Conservation (phyloP, 306 rosid genomes). For the Castanospermum australe region DNA sequence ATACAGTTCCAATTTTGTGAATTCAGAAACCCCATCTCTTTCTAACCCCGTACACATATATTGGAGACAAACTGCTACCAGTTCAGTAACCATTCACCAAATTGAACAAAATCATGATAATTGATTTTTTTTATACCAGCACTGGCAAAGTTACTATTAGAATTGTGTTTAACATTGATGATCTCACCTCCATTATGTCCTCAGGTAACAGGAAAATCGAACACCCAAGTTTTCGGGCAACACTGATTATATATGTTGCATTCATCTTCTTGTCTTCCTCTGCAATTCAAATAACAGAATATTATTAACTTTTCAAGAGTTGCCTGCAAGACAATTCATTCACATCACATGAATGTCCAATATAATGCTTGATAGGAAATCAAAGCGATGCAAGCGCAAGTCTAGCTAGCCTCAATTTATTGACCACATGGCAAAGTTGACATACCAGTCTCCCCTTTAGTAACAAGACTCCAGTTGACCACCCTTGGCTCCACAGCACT, state of each 20-base stretch:
- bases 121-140: not conserved
- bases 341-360: slow-evolving; percentile 16
- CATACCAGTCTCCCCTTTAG: slow-evolving; percentile 93
- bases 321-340: not conserved
- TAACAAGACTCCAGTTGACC: slow-evolving; percentile 96
- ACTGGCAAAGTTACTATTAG: not conserved
- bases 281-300: slow-evolving; percentile 41
- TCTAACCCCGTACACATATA: not conserved
- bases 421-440: slow-evolving; percentile 11
- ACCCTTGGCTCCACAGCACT: slow-evolving; percentile 96
- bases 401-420: slow-evolving; percentile 2
- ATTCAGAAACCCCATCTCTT: not conserved
- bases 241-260: slow-evolving; percentile 96
- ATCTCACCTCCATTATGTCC: slow-evolving; percentile 84
- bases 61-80: not conserved
- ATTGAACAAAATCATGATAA: not conserved
- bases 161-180: not conserved
- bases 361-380: not conserved
- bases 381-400: slow-evolving; percentile 15
- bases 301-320: slow-evolving; percentile 12
- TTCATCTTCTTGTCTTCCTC: slow-evolving; percentile 97
- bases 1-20: not conserved
- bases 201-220: slow-evolving; percentile 97
- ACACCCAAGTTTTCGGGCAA: slow-evolving; percentile 97
- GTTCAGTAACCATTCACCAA: not conserved